Conservation (phyloP, 495 filamentous ascomycete genomes). For the Penicillium cosmopolitanum region DNA sequence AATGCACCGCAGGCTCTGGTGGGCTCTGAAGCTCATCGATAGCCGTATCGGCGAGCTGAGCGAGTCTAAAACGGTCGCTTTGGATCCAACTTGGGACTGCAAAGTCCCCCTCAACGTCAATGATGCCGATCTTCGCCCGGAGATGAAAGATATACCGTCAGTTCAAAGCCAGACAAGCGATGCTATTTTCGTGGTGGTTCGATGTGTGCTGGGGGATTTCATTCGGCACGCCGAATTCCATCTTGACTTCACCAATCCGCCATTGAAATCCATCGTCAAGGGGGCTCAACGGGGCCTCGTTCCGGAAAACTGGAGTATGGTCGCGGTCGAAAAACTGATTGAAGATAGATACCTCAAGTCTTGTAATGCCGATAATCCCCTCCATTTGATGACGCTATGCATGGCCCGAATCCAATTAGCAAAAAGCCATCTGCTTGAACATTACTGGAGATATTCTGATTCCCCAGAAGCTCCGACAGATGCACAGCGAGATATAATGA, state of each 20-base stretch:
- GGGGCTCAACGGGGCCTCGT: conserved; percentile 15
- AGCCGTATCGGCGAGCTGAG: conserved; percentile 52
- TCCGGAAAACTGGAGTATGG: conserved; percentile 35
- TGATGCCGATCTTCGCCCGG: conserved; percentile 56
- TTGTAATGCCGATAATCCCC: conserved; percentile 40
- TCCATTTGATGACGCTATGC: conserved; percentile 55
- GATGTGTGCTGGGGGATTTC: conserved; percentile 53
- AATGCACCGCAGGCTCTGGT: conserved; percentile 64
- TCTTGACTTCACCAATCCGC: conserved; percentile 54
- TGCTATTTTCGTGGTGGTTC: conserved; percentile 52
- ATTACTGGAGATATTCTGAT: conserved; percentile 38
- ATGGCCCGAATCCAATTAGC: conserved; percentile 46
- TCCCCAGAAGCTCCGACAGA: conserved; percentile 29
- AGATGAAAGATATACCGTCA: conserved; percentile 49
- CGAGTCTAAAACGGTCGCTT: conserved; percentile 34
- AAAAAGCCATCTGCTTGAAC: conserved; percentile 49
- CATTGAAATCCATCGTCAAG: conserved; percentile 44
- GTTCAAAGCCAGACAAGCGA: conserved; percentile 47
- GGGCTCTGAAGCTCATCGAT: conserved; percentile 58
- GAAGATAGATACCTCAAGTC: conserved; percentile 51
- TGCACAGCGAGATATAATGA: conserved; percentile 38
- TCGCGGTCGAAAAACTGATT: conserved; percentile 44
- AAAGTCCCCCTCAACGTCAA: conserved; percentile 56
- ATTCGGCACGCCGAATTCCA: conserved; percentile 49
- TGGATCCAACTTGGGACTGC: conserved; percentile 61